Evolutionary conservation across 306 rosid species (phyloP).

Genomic region (Fagus crenata): DNA sequence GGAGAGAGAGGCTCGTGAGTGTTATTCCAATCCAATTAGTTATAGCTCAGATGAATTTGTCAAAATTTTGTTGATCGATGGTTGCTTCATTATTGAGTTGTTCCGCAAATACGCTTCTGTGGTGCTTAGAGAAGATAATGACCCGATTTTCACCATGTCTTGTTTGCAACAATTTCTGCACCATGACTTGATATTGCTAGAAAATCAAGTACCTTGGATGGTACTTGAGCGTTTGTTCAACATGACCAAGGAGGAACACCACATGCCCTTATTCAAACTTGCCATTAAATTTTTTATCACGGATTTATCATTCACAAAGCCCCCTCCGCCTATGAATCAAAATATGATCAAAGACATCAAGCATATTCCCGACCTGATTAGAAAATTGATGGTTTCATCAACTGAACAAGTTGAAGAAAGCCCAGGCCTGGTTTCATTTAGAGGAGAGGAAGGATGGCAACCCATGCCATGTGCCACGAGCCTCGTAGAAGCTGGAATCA

Average conservation of each 20-base stretch:
- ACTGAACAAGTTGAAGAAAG: not conserved
- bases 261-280: not conserved
- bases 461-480: conserved; percentile 1
- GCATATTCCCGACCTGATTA: conserved; percentile 17
- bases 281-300: not conserved
- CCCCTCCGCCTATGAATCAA: too few species aligned
- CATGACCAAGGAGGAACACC: not conserved
- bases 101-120: not conserved
- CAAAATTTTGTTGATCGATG: conserved; percentile 33
- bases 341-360: not conserved
- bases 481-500: conserved; percentile 8
- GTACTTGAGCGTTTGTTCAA: not conserved
- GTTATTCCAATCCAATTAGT: conserved; percentile 7
- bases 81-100: conserved; percentile 31
- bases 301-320: not conserved
- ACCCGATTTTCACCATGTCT: not conserved
- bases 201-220: conserved; percentile 4
- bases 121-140: not conserved
- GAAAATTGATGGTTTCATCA: not conserved
- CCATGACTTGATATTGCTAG: conserved; percentile 17
- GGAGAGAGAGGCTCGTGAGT: not conserved
- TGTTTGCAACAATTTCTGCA: not conserved
- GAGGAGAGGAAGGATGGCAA: not conserved
- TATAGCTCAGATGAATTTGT: not conserved
- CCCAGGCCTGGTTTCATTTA: too few species aligned